Conservation (phyloP, 1,139 yeast genomes). For the Pichia sp. region DNA sequence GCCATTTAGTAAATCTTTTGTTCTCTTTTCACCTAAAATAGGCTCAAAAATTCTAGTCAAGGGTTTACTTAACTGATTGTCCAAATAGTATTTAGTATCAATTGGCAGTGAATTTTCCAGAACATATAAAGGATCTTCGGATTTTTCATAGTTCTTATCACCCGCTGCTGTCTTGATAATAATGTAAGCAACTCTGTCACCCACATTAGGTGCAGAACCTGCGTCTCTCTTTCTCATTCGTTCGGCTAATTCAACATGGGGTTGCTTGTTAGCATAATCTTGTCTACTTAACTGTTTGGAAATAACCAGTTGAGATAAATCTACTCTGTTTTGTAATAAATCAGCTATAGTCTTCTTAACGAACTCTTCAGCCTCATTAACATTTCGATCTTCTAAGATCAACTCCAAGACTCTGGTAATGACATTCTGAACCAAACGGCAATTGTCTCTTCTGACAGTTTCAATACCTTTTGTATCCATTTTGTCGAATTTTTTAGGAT, state of each 20-base stretch:
- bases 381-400: conserved; percentile 83
- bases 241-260: conserved; percentile 94
- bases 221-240: conserved; percentile 96
- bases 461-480: conserved; percentile 99
- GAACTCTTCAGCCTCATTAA: conserved; percentile 76
- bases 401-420: conserved; percentile 84
- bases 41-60: conserved; percentile 92
- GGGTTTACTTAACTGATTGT: conserved; percentile 90
- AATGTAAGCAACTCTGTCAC: conserved; percentile 98
- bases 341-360: conserved; percentile 88
- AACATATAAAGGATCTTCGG: conserved; percentile 93
- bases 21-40: conserved; percentile 77
- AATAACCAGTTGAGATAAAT: conserved; percentile 87
- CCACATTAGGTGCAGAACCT: conserved; percentile 93
- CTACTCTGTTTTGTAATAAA: conserved; percentile 82
- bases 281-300: conserved; percentile 86
- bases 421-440: conserved; percentile 89
- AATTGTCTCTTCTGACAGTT: conserved; percentile 95
- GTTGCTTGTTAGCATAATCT: conserved; percentile 93
- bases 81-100: conserved; percentile 90
- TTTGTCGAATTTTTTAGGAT: conserved; percentile 81
- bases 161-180: conserved; percentile 72
- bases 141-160: conserved; percentile 86
- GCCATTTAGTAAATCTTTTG: conserved; percentile 71
- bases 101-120: conserved; percentile 88